Evolutionary conservation across 2,329 filamentous ascomycete genomes (phyloP).

Genomic region (Talaromyces piceae): DNA sequence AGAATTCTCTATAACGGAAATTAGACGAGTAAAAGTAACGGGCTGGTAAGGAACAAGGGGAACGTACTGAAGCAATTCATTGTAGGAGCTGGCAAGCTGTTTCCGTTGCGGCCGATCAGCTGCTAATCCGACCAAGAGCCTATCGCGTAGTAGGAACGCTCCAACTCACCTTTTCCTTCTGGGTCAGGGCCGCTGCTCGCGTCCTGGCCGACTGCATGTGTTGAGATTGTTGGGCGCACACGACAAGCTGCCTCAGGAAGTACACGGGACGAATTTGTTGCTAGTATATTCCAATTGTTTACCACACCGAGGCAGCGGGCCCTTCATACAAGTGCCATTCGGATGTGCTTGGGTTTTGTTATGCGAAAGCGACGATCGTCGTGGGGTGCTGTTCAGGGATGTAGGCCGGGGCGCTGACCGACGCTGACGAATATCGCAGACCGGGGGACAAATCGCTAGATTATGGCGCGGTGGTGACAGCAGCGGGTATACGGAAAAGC

Average conservation of each 20-base stretch:
- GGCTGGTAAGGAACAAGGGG: neutral
- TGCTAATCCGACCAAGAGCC: neutral
- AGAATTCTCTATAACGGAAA: slow-evolving; percentile 66
- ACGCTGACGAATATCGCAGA: neutral
- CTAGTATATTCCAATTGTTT: neutral
- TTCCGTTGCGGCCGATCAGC: slow-evolving; percentile 14
- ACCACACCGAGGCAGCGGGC: neutral
- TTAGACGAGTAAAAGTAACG: slow-evolving; percentile 14
- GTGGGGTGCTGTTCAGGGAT: neutral
- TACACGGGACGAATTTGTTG: neutral
- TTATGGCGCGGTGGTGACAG: too few relatives aligned
- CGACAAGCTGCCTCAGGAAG: neutral
- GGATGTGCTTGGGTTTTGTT: neutral
- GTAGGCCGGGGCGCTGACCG: neutral
- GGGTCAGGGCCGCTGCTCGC: slow-evolving; percentile 48
- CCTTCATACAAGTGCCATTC: neutral
- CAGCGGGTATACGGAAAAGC: neutral
- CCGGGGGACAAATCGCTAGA: neutral
- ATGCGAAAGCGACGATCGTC: neutral
- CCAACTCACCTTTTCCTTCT: slow-evolving; percentile 47
- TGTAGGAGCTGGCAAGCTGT: slow-evolving; percentile 93
- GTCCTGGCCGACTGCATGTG: slow-evolving; percentile 39
- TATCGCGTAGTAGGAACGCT: too few relatives aligned
- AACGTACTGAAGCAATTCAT: slow-evolving; percentile 84
- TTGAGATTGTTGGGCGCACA: slow-evolving; percentile 18